These are phyloP conservation scores for Paramecium caudatum DNA, from an alignment of 73 alveolate species.

Conservation along the genomic window DNA sequence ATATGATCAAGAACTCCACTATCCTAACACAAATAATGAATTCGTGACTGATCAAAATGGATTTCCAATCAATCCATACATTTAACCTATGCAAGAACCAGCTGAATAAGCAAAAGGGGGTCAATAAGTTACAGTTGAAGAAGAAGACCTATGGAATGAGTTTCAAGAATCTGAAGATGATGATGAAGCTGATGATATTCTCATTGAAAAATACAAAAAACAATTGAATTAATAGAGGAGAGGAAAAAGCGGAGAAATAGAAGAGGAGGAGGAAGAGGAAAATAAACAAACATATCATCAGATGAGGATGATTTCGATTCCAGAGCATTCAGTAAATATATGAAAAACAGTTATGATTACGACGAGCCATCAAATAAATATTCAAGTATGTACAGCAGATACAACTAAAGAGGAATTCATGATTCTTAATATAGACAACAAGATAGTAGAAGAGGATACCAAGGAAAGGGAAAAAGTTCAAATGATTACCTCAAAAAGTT, in stretches of 20 bases:
- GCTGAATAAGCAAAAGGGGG: not conserved
- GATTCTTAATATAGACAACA: no score
- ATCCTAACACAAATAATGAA: not conserved
- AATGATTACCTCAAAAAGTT: not conserved
- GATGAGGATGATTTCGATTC: constrained; percentile 11
- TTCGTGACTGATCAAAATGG: not conserved
- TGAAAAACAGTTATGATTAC: no score
- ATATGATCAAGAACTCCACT: not conserved
- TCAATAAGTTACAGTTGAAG: not conserved
- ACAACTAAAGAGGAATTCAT: no score
- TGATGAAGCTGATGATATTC: not conserved
- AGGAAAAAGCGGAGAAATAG: not conserved
- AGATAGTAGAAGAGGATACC: constrained; percentile 22
- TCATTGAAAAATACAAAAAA: not conserved
- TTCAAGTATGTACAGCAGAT: no score
- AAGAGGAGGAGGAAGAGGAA: constrained; percentile 43
- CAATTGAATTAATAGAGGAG: not conserved
- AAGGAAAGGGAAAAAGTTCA: not conserved
- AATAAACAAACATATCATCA: not conserved
- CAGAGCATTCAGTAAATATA: not conserved
- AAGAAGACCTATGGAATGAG: no score
- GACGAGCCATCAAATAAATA: no score
- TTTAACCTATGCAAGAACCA: not conserved
- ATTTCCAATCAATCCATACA: no score
- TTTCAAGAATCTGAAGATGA: not conserved